A percentile compares a stretch with the other conserved stretches of the same genome.
phyloP scores from a whole-genome alignment of 495 filamentous ascomycete genomes.

The Trichoderma gamsii region DNA sequence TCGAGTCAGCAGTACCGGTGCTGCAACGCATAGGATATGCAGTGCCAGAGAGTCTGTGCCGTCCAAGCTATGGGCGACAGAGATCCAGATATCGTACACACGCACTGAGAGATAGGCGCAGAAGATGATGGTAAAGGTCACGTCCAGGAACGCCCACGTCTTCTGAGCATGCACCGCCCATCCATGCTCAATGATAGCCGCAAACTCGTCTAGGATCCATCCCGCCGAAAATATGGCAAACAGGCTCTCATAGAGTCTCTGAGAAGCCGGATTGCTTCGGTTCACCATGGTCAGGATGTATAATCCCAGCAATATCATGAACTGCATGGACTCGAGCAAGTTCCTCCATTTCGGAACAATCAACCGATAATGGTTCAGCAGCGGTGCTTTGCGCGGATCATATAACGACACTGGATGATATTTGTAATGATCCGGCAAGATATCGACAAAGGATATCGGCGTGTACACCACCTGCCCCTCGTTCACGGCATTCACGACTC shows the following conservation, averaged over 20 bases:
- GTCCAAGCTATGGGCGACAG: constrained; percentile 44
- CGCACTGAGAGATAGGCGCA: constrained; percentile 49
- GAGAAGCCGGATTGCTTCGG: constrained; percentile 29
- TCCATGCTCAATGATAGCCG: constrained; percentile 59
- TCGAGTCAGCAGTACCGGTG: constrained; percentile 55
- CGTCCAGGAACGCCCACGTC: constrained; percentile 62
- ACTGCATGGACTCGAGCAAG: constrained; percentile 53
- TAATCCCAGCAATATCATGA: constrained; percentile 48
- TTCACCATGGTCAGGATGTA: constrained; percentile 52
- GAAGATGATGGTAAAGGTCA: constrained; percentile 53
- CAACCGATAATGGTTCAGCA: constrained; percentile 61
- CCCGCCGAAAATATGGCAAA: constrained; percentile 54
- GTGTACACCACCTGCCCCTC: constrained; percentile 55
- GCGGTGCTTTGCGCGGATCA: constrained; percentile 49
- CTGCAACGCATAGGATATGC: constrained; percentile 55
- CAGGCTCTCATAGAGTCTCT: constrained; percentile 42
- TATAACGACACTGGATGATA: constrained; percentile 57
- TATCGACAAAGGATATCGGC: constrained; percentile 55
- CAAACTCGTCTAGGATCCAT: constrained; percentile 58
- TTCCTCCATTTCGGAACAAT: constrained; percentile 57
- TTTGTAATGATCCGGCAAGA: constrained; percentile 61
- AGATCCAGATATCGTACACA: constrained; percentile 38
- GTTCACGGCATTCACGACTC: constrained; percentile 55
- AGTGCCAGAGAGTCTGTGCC: constrained; percentile 39
- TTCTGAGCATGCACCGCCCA: constrained; percentile 65